Evolutionary conservation across 345 rosid genomes (phyloP).

Genomic region (Eucalyptus urophylla): DNA sequence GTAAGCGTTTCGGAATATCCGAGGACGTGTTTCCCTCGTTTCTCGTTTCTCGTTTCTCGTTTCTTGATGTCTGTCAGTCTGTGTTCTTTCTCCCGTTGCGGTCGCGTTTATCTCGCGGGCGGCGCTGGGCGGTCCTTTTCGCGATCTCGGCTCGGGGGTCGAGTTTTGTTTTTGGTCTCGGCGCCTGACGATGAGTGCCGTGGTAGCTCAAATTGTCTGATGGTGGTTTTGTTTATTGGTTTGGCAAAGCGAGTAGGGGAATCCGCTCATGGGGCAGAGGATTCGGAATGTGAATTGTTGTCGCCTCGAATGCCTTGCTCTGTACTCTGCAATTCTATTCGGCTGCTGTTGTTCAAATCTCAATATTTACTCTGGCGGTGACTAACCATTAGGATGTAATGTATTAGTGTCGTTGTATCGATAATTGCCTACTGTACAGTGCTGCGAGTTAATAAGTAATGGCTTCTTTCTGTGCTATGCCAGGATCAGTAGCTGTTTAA

Average conservation of each 20-base stretch:
- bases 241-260: background rate
- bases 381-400: background rate
- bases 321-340: background rate
- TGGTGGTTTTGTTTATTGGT: background rate
- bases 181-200: background rate
- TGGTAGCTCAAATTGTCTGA: background rate
- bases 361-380: background rate
- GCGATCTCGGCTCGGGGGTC: background rate
- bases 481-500: background rate
- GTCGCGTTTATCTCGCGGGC: background rate
- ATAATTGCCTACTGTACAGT: background rate
- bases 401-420: background rate
- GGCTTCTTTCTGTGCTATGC: background rate
- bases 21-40: background rate
- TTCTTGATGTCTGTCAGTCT: background rate
- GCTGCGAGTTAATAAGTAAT: background rate
- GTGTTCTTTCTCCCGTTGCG: background rate
- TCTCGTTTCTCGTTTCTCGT: background rate
- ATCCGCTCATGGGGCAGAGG: background rate
- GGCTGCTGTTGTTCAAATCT: background rate
- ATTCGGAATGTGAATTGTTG: background rate
- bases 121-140: background rate
- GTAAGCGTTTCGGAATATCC: slow-evolving; percentile 18
- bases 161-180: background rate
- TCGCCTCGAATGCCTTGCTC: background rate